These are phyloP conservation scores for Pichia scutulata DNA, from an alignment of 805 yeast species.

Conservation along the genomic window DNA sequence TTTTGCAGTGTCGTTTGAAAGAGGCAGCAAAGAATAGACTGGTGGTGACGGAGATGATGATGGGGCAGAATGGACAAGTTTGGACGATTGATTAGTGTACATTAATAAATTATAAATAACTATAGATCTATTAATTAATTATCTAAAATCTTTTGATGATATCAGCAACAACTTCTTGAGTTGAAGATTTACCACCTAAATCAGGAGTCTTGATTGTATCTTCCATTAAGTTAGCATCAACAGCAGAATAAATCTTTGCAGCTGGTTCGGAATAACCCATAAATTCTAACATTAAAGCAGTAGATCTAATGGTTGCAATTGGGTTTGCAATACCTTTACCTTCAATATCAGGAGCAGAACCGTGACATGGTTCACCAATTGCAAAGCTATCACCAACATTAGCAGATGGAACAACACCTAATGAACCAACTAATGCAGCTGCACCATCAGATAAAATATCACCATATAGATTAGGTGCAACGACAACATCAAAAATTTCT, in stretches of 20 bases:
- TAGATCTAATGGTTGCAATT: conserved; percentile 94
- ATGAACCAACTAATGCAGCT: conserved; percentile 94
- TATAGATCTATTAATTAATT: conserved; percentile 1
- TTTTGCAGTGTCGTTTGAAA: conserved; percentile 87
- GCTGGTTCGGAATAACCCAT: conserved; percentile 89
- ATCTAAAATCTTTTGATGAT: conserved; percentile 47
- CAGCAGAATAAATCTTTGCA: conserved; percentile 86
- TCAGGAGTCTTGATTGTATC: conserved; percentile 84
- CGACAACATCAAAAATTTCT: conserved; percentile 92
- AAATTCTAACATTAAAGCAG: conserved; percentile 95
- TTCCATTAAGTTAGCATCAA: conserved; percentile 83
- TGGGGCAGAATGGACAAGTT: conserved; percentile 32
- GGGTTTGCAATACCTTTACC: conserved; percentile 95
- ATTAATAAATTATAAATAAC: not conserved
- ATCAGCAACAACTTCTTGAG: conserved; percentile 83
- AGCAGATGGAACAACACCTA: conserved; percentile 97
- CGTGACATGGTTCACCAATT: conserved; percentile 99
- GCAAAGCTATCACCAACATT: conserved; percentile 95
- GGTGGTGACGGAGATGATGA: conserved; percentile 12
- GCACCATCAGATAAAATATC: conserved; percentile 97
- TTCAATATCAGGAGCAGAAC: conserved; percentile 97
- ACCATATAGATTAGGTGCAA: conserved; percentile 97
- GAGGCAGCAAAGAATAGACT: conserved; percentile 17
- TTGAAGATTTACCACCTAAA: conserved; percentile 83
- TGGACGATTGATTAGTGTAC: conserved; percentile 21